Evolutionary conservation across 441 rosid species (phyloP), one percentile per base, ranked within the genome.

Genomic region (Corymbia citriodora): DNA sequence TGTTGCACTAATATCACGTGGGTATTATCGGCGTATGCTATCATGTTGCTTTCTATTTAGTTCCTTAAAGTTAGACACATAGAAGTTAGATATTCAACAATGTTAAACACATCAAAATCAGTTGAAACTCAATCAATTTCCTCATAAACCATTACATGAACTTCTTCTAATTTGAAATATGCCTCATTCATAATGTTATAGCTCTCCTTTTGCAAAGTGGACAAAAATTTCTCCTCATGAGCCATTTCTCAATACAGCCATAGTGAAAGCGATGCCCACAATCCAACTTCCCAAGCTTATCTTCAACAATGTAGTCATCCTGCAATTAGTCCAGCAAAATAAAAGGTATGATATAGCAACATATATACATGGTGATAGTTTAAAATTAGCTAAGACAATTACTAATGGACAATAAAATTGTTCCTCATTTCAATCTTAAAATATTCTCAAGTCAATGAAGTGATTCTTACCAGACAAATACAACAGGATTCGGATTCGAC

Each of bases 211-310:
- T 40, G 45, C 45, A 40, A 40, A 40, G 45, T 40, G 45, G 45
- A 40, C 45, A 40, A 40, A 18, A 79, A 36, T 94, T 95, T 89
- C 93, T 94, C 88, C 27, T 82, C 55, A 48, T 13, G 1, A 95
- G 93, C 96, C 96, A 95, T 74, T 87, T 90, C 87, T 79, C 91
- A 17, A 95, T 93, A 88, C 96, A 94, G 68, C 91, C 55, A 87
- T 87, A 90, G 88, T 95, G 96, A 88, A 87, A 95, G 4, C 88
- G 90, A 92, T 95, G 95, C 15, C 92, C 94, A 49, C 96, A 95
- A 4, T 92, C 92, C 87, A 93, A 89, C 88, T 89, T 90, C 36
- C 93, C 94, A 13, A 93, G 53, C 23, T 89, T 91, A 13, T 93
- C 94, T 18, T 91, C 95, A 19, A 87, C 65, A 27, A 16, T 91